Evolutionary conservation across 495 filamentous ascomycete genomes (phyloP).

Genomic region (Talaromyces nanjingensis): DNA sequence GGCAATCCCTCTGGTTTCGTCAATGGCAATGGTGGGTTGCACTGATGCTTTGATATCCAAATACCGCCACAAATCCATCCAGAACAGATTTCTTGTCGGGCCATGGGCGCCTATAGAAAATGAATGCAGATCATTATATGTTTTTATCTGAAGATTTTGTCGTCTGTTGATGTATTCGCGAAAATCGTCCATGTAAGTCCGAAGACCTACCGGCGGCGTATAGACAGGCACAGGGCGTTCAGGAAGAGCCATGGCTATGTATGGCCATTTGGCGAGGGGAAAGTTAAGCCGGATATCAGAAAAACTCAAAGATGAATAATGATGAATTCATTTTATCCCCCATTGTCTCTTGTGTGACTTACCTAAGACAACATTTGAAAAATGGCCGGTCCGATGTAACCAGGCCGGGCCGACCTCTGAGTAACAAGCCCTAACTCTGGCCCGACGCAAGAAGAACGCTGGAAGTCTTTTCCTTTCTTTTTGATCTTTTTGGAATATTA

Average conservation of each 20-base stretch:
- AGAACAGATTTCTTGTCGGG: slow-evolving; percentile 16
- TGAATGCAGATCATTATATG: slow-evolving; percentile 15
- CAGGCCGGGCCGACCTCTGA: no score
- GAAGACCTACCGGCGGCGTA: not conserved
- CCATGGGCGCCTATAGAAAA: slow-evolving; percentile 7
- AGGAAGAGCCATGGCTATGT: not conserved
- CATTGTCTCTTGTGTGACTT: no score
- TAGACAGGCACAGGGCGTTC: not conserved
- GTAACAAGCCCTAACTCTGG: no score
- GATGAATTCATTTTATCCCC: no score
- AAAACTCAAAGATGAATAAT: not conserved
- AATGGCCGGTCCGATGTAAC: no score
- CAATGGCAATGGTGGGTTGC: slow-evolving; percentile 44
- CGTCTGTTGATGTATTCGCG: slow-evolving; percentile 17
- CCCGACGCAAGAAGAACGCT: no score
- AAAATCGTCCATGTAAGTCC: slow-evolving; percentile 15
- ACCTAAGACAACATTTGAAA: no score
- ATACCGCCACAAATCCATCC: slow-evolving; percentile 17
- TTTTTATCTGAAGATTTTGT: slow-evolving; percentile 12
- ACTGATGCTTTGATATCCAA: slow-evolving; percentile 26
- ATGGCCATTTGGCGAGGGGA: not conserved
- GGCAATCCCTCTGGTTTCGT: slow-evolving; percentile 54
- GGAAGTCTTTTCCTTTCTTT: no score
- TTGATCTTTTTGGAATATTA: no score
- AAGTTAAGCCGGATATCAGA: not conserved